Evolutionary conservation across 2,329 filamentous ascomycete genomes (phyloP).

Genomic region (Ustulina deusta): DNA sequence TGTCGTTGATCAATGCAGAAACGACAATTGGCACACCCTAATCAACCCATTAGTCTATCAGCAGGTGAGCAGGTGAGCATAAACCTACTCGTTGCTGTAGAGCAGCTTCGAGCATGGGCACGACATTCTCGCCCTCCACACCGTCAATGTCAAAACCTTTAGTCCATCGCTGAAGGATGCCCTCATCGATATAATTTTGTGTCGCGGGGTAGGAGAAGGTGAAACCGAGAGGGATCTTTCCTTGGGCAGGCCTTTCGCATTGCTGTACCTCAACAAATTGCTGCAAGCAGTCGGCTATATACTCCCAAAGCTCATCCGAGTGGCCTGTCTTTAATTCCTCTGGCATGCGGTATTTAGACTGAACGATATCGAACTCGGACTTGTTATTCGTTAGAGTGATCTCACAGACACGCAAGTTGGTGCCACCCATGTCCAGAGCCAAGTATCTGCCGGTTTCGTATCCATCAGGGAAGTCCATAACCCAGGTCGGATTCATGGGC

Average conservation of each 20-base stretch:
- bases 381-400: slow-evolving; percentile 88
- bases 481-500: slow-evolving; percentile 99
- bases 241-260: slow-evolving; percentile 68
- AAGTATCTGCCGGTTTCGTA: slow-evolving; percentile 89
- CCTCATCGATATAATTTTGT: slow-evolving; percentile 93
- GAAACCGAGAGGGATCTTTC: slow-evolving; percentile 84
- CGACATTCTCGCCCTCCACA: slow-evolving; percentile 90
- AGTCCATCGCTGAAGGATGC: slow-evolving; percentile 93
- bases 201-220: slow-evolving; percentile 97
- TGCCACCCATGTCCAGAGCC: slow-evolving; percentile 95
- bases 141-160: slow-evolving; percentile 96
- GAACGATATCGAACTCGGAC: slow-evolving; percentile 92
- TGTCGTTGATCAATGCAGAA: slow-evolving; percentile 95
- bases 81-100: slow-evolving; percentile 72
- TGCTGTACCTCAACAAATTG: slow-evolving; percentile 92
- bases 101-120: slow-evolving; percentile 86
- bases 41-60: slow-evolving; percentile 38
- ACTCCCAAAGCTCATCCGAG: slow-evolving; percentile 91
- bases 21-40: slow-evolving; percentile 92
- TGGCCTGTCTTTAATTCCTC: slow-evolving; percentile 89
- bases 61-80: neutral
- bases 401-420: slow-evolving; percentile 94
- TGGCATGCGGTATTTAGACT: slow-evolving; percentile 96
- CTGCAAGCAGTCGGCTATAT: slow-evolving; percentile 91
- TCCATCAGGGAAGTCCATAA: slow-evolving; percentile 88